These are phyloP conservation scores for Melampsora americana DNA, from an alignment of 1,284 basidiomycete genomes.

Conservation along the genomic window DNA sequence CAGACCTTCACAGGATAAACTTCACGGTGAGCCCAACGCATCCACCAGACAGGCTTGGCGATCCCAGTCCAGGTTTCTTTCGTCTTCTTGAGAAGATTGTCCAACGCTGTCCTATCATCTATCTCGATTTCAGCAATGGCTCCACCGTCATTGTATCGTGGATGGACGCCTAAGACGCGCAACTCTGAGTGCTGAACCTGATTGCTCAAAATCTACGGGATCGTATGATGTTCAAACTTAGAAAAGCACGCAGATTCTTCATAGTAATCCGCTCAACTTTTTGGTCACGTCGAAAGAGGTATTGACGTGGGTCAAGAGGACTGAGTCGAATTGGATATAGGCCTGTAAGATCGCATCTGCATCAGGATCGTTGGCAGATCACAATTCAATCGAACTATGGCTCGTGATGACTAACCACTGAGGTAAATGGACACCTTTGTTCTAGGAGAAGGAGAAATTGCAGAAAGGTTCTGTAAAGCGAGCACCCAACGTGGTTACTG, in stretches of 20 bases:
- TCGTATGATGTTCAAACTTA: too few species aligned
- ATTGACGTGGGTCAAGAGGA: constrained; percentile 19
- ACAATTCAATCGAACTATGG: not conserved
- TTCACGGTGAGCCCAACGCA: too few species aligned
- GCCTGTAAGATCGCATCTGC: not conserved
- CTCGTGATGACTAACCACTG: constrained; percentile 1
- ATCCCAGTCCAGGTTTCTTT: too few species aligned
- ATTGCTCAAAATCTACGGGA: too few species aligned
- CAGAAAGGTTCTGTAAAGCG: too few species aligned
- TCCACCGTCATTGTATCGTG: not conserved
- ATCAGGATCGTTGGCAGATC: not conserved
- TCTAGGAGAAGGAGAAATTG: too few species aligned
- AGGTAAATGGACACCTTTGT: not conserved
- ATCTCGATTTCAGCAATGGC: not conserved
- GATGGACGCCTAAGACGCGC: not conserved
- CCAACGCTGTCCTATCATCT: too few species aligned
- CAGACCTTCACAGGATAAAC: not conserved
- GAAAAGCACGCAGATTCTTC: too few species aligned
- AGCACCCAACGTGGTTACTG: too few species aligned
- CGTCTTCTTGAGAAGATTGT: too few species aligned
- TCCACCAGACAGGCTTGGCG: too few species aligned
- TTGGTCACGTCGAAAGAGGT: constrained; percentile 4
- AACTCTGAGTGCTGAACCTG: too few species aligned
- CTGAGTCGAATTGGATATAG: constrained; percentile 28
- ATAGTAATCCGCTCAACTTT: not conserved